These are phyloP conservation scores for Brassica hybrid DNA, from an alignment of 441 rosid genomes.

Conservation along the genomic window DNA sequence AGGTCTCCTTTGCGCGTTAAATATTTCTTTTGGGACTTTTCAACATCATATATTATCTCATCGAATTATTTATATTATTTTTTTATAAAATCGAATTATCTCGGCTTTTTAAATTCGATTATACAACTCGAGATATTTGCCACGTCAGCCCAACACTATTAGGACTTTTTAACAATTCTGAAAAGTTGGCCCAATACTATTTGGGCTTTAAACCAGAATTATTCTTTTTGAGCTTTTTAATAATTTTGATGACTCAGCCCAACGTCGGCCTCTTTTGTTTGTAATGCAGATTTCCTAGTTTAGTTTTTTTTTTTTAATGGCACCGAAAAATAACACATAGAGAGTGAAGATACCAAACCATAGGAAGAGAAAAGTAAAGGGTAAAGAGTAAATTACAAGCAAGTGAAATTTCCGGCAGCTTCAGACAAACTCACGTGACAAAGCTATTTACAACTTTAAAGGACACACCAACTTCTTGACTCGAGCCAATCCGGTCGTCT, in stretches of 20 bases:
- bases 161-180: not conserved
- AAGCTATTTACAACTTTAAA: not conserved
- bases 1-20: constrained; percentile 40
- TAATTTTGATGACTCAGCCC: not conserved
- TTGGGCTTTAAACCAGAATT: not conserved
- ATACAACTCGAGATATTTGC: too few relatives aligned
- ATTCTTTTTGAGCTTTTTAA: not conserved
- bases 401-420: constrained; percentile 28
- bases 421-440: constrained; percentile 47
- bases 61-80: not conserved
- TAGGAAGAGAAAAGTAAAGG: not conserved
- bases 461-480: constrained; percentile 20
- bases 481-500: not conserved
- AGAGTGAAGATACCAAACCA: constrained; percentile 13
- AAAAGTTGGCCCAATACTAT: not conserved
- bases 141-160: too few relatives aligned
- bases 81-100: not conserved
- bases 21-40: constrained; percentile 29
- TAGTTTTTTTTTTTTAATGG: not conserved
- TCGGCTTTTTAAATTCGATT: not conserved
- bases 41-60: constrained; percentile 11
- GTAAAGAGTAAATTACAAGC: constrained; percentile 31
- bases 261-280: not conserved
- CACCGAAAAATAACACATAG: constrained; percentile 4
- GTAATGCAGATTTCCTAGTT: too few relatives aligned